Conservation (phyloP, 495 filamentous ascomycete species). For the Entonaema liquescens region DNA sequence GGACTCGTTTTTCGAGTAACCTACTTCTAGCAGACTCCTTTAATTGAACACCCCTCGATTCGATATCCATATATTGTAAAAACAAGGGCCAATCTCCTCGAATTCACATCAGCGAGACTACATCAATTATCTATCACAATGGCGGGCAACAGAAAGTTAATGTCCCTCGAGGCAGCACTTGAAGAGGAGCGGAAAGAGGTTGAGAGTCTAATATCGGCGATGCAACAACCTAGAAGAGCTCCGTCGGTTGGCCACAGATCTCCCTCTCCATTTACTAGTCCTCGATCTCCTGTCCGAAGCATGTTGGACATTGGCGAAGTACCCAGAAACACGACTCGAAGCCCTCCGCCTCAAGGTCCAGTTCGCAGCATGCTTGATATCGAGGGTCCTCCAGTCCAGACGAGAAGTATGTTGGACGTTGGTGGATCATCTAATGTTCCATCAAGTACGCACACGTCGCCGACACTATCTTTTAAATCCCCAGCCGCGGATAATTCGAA, state of each 20-base stretch:
- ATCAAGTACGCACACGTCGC: constrained; percentile 54
- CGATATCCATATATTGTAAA: constrained; percentile 13
- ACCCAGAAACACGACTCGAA: constrained; percentile 37
- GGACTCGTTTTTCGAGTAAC: not conserved
- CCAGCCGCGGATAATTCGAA: constrained; percentile 34
- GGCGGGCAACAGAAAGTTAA: constrained; percentile 42
- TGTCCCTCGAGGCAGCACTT: constrained; percentile 75
- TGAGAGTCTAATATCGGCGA: constrained; percentile 64
- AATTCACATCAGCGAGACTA: not conserved
- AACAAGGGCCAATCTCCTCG: not conserved
- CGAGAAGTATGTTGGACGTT: constrained; percentile 55
- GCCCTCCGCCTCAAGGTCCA: constrained; percentile 51
- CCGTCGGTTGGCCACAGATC: constrained; percentile 52
- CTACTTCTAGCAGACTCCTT: constrained; percentile 5
- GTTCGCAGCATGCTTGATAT: constrained; percentile 71
- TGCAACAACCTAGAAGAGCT: constrained; percentile 43
- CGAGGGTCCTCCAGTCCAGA: constrained; percentile 46
- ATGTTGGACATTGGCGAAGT: constrained; percentile 62
- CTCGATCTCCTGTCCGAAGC: constrained; percentile 64
- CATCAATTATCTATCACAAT: constrained; percentile 15
- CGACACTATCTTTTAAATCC: constrained; percentile 46
- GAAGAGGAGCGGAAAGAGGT: constrained; percentile 79
- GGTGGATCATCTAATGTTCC: constrained; percentile 40
- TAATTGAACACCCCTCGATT: not conserved
- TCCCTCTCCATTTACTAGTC: constrained; percentile 57